Evolutionary conservation across 768 basidiomycete genomes (phyloP).

Genomic region (Cubamyces lactineus): DNA sequence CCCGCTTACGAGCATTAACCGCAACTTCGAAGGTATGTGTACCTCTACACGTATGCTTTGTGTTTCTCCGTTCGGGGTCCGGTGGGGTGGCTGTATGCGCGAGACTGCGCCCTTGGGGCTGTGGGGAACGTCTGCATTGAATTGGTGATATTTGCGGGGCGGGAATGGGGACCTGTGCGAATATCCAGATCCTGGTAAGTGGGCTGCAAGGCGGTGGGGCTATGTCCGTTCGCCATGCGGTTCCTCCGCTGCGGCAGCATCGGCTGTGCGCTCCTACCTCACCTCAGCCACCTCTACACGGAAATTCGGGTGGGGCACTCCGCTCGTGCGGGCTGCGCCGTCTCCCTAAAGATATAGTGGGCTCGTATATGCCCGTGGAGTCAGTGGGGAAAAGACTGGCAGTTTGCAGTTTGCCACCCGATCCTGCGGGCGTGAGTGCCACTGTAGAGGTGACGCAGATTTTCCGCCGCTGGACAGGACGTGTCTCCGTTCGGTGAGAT

Average conservation of each 20-base stretch:
- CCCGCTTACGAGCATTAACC: constrained; percentile 93
- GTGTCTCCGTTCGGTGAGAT: too few relatives aligned
- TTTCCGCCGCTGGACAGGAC: too few relatives aligned
- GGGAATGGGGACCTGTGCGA: too few relatives aligned
- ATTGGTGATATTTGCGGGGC: too few relatives aligned
- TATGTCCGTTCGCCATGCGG: background rate
- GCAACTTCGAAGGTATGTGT: constrained; percentile 77
- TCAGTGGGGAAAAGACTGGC: too few relatives aligned
- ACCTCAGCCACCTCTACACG: background rate
- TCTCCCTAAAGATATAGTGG: too few relatives aligned
- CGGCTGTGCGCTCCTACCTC: background rate
- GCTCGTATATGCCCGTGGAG: too few relatives aligned
- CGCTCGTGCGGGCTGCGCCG: too few relatives aligned
- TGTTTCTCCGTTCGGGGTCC: background rate
- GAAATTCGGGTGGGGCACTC: background rate
- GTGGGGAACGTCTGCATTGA: background rate
- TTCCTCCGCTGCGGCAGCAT: background rate
- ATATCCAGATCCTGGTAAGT: too few relatives aligned
- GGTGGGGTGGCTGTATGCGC: background rate
- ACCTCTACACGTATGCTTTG: constrained; percentile 24
- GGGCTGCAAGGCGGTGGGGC: background rate
- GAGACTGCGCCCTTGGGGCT: background rate
- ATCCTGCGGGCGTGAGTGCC: too few relatives aligned
- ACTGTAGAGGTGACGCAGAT: too few relatives aligned
- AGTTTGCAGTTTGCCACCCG: too few relatives aligned